phyloP scores from a whole-genome alignment of 73 alveolate genomes.

The Paramecium octaurelia region DNA sequence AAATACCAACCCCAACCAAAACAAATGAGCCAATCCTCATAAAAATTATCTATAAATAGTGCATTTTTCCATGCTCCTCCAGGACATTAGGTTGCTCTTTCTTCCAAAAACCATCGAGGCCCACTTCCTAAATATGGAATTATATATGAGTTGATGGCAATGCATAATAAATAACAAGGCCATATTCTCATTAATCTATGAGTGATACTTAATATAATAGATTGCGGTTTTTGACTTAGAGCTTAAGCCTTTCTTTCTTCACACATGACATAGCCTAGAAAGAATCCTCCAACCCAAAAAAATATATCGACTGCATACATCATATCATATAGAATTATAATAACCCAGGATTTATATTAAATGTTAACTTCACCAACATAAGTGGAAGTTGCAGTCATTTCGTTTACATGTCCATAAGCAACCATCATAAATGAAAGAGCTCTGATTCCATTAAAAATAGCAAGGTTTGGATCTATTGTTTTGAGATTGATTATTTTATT shows the following conservation, averaged over 20 bases:
- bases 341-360: not conserved
- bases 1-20: constrained; percentile 64
- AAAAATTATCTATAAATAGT: constrained; percentile 40
- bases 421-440: constrained; percentile 42
- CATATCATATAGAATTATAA: not conserved
- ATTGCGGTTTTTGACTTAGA: not conserved
- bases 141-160: constrained; percentile 26
- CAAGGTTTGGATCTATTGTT: constrained; percentile 4
- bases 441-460: constrained; percentile 49
- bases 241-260: not conserved
- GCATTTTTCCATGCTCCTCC: constrained; percentile 25
- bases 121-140: constrained; percentile 43
- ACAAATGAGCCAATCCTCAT: not conserved
- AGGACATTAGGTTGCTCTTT: not conserved
- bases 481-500: not conserved
- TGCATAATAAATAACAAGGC: constrained; percentile 43
- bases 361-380: not conserved
- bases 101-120: constrained; percentile 27
- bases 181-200: constrained; percentile 49
- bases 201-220: not conserved
- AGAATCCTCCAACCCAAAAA: constrained; percentile 62
- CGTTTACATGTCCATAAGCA: constrained; percentile 32
- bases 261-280: not conserved
- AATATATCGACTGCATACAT: constrained; percentile 55
- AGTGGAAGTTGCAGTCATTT: not conserved